A percentile compares a stretch with the other conserved stretches of the same genome.
These are phyloP conservation scores for Schizophyllum commune DNA, from an alignment of 1,284 basidiomycete species.

Conservation along the genomic window DNA sequence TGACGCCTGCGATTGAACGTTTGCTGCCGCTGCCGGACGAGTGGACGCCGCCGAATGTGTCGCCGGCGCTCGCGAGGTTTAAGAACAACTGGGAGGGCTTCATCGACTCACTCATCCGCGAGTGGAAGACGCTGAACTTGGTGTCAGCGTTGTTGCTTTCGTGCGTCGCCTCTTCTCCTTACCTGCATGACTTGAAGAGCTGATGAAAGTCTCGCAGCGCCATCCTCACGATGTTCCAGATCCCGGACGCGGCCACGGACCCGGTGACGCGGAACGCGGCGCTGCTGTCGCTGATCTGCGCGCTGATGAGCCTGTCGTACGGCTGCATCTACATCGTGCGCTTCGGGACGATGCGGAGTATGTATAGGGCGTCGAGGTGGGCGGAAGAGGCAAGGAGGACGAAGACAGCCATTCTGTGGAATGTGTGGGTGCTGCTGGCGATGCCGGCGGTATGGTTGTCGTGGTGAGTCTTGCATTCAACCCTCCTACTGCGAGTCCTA, in stretches of 20 bases:
- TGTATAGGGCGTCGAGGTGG: slow-evolving; percentile 70
- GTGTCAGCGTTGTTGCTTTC: slow-evolving; percentile 12
- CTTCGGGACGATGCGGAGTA: slow-evolving; percentile 72
- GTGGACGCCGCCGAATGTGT: slow-evolving; percentile 41
- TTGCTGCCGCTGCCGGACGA: slow-evolving; percentile 54
- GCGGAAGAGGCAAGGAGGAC: slow-evolving; percentile 69
- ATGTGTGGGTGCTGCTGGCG: slow-evolving; percentile 71
- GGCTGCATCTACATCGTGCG: slow-evolving; percentile 73
- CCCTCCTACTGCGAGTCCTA: background rate
- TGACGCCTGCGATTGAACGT: slow-evolving; percentile 14
- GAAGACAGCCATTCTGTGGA: slow-evolving; percentile 65
- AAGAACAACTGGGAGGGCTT: slow-evolving; percentile 13
- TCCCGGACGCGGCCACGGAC: slow-evolving; percentile 47
- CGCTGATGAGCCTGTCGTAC: slow-evolving; percentile 66
- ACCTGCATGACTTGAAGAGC: background rate
- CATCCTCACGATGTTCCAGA: slow-evolving; percentile 70
- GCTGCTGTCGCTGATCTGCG: slow-evolving; percentile 58
- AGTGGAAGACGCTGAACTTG: slow-evolving; percentile 14
- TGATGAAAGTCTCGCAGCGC: slow-evolving; percentile 35
- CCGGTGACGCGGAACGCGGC: slow-evolving; percentile 62
- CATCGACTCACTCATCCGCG: slow-evolving; percentile 11
- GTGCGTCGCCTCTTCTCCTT: background rate
- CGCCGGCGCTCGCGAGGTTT: slow-evolving; percentile 11
- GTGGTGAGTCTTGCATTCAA: slow-evolving; percentile 35
- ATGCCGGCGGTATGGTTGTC: slow-evolving; percentile 71